A percentile compares a stretch with the other conserved stretches of the same genome.
Conservation (phyloP, 2,329 filamentous ascomycete genomes). For the Hypoxylon sp. region DNA sequence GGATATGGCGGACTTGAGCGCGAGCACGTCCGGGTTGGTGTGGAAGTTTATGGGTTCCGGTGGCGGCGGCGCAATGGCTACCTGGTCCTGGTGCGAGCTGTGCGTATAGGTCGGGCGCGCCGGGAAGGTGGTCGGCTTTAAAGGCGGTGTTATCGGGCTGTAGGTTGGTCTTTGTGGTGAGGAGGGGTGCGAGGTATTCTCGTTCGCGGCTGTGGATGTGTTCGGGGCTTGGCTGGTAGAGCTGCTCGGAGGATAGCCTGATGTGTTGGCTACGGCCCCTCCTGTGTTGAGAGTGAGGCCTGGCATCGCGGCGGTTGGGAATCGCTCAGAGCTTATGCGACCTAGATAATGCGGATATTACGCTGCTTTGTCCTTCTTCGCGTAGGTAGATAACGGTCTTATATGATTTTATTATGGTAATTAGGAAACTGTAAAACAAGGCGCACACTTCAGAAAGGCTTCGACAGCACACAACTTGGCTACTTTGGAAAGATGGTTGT, state of each 20-base stretch:
- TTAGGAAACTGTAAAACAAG: background rate
- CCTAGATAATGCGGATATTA: no score
- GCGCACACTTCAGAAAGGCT: background rate
- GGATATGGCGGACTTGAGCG: constrained; percentile 83
- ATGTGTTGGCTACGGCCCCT: constrained; percentile 22
- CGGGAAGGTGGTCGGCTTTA: constrained; percentile 49
- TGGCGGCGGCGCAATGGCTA: constrained; percentile 51
- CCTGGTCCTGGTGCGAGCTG: constrained; percentile 34
- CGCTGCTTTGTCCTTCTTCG: constrained; percentile 12
- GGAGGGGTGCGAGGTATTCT: constrained; percentile 45
- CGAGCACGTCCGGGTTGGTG: constrained; percentile 84
- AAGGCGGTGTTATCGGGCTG: constrained; percentile 64
- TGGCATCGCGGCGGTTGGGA: constrained; percentile 40
- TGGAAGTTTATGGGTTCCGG: constrained; percentile 65
- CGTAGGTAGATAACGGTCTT: no score
- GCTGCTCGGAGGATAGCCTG: constrained; percentile 3
- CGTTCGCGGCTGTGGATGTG: background rate
- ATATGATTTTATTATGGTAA: background rate
- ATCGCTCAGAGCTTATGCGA: no score
- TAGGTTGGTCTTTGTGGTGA: constrained; percentile 61
- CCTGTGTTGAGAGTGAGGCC: constrained; percentile 44
- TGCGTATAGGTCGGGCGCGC: constrained; percentile 42
- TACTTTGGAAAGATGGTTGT: no score
- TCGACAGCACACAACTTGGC: no score
- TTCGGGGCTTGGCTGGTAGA: constrained; percentile 1